phyloP scores from a whole-genome alignment of 805 yeast species.

The Brettanomyces sp. region DNA sequence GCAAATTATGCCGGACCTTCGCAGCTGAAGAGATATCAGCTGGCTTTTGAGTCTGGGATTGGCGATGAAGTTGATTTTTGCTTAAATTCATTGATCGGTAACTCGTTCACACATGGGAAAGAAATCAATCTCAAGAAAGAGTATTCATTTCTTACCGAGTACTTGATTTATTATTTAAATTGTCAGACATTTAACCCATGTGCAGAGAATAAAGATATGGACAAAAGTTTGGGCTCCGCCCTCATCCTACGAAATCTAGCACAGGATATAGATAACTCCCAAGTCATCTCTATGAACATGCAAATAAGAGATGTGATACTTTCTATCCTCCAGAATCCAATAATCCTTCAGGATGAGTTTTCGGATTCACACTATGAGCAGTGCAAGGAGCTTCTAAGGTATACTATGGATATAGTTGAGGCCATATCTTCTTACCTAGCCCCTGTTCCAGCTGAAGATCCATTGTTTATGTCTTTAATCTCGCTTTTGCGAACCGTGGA shows the following conservation, averaged over 20 bases:
- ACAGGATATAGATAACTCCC: slow-evolving; percentile 79
- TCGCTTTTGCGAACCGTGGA: slow-evolving; percentile 38
- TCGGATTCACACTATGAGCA: slow-evolving; percentile 20
- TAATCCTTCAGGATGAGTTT: slow-evolving; percentile 18
- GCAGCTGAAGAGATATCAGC: slow-evolving; percentile 52
- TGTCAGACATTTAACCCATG: slow-evolving; percentile 11
- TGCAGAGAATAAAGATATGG: slow-evolving; percentile 15
- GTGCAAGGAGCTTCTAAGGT: slow-evolving; percentile 51
- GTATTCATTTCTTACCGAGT: slow-evolving; percentile 31
- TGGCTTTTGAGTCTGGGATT: slow-evolving; percentile 61
- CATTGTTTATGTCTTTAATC: slow-evolving; percentile 49
- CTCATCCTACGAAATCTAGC: slow-evolving; percentile 71
- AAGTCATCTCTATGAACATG: slow-evolving; percentile 51
- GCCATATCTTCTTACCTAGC: slow-evolving; percentile 74
- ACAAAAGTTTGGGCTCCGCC: slow-evolving; percentile 36
- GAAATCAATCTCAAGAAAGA: slow-evolving; percentile 30
- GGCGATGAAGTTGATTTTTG: slow-evolving; percentile 68
- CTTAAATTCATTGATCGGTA: slow-evolving; percentile 40
- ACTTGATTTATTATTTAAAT: slow-evolving; percentile 14
- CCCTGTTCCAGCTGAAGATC: slow-evolving; percentile 64
- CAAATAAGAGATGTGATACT: slow-evolving; percentile 30
- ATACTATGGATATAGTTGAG: slow-evolving; percentile 73
- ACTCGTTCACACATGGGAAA: slow-evolving; percentile 32
- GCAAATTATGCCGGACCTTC: slow-evolving; percentile 45
- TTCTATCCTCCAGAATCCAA: slow-evolving; percentile 31